Evolutionary conservation across 768 basidiomycete genomes (phyloP).

Genomic region (Leccinum imitatum): DNA sequence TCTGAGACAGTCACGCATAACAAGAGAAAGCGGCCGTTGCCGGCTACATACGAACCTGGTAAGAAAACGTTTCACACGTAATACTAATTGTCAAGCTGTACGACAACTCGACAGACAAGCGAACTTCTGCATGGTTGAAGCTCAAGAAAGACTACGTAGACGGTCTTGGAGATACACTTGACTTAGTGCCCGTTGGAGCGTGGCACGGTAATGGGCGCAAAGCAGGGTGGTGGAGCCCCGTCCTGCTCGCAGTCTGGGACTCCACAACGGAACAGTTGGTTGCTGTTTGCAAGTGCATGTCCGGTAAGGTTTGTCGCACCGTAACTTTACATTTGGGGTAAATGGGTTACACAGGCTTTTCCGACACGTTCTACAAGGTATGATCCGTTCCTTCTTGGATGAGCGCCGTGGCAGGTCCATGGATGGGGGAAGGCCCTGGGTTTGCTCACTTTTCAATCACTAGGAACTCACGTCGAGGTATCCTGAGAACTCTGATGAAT

Average conservation of each 20-base stretch:
- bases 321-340: background rate
- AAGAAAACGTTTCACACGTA: constrained; percentile 12
- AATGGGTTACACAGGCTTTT: constrained; percentile 57
- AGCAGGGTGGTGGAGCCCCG: constrained; percentile 89
- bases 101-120: constrained; percentile 54
- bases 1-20: constrained; percentile 35
- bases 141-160: constrained; percentile 91
- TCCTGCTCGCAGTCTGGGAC: constrained; percentile 79
- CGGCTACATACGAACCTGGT: constrained; percentile 85
- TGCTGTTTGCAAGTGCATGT: constrained; percentile 90
- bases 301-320: constrained; percentile 46
- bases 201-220: constrained; percentile 93
- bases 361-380: constrained; percentile 80
- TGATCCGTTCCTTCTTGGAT: background rate
- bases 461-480: constrained; percentile 67
- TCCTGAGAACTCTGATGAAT: constrained; percentile 50
- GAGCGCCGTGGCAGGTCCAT: background rate
- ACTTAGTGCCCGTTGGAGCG: constrained; percentile 72
- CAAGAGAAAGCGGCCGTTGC: constrained; percentile 62
- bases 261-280: constrained; percentile 57
- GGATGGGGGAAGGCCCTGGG: background rate
- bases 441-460: constrained; percentile 25
- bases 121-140: constrained; percentile 87
- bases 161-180: constrained; percentile 73
- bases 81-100: background rate